Base-by-base conservation (phyloP, 805 yeast species). In the Sugiyamaella boreocaroliniensis region DNA sequence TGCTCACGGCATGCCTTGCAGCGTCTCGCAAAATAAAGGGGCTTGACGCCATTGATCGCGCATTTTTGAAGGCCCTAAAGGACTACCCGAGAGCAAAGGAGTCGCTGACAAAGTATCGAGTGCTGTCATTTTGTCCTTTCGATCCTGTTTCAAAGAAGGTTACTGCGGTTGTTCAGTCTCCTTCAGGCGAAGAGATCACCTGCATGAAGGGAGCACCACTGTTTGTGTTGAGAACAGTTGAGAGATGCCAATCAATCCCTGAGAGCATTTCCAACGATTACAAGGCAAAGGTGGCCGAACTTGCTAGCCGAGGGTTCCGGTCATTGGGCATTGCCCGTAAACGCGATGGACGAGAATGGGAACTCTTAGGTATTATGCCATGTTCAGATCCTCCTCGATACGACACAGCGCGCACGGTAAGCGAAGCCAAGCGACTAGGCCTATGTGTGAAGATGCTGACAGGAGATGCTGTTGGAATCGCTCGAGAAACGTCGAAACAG, bases 381-480 rank as follows among this genome's bases (percentile, higher is more conserved):
- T 89, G 96, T 78, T 86, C 87, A 90, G 97, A 89, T 77, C 97
- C 97, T 69, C 97, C 97, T 77, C 86, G 97, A 83, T 95, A 89
- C 77, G 97, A 89, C 76, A 89, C 97, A 78, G 96, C 95, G 68
- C 82, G 83, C 69, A 89, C 97, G 71, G 93, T 89, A 71, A 73
- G 78, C 74, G 97, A 89, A 77, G 97, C 97, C 66, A 83, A 86
- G 78, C 69, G 76, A 64, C 82, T 89, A 69, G 97, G 97, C 82
- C 81, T 89, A 71, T 84, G 93, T 77, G 93, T 89, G 66, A 89
- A 89, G 85, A 89, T 89, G 97, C 83, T 89, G 74, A 89, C 97
- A 77, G 97, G 97, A 83, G 97, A 89, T 78, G 97, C 97, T 74
- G 96, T 89, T 70, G 97, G 96, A 82, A 89, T 89, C 77, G 97